phyloP scores from a whole-genome alignment of 306 rosid genomes.

The Clitoria ternatea region DNA sequence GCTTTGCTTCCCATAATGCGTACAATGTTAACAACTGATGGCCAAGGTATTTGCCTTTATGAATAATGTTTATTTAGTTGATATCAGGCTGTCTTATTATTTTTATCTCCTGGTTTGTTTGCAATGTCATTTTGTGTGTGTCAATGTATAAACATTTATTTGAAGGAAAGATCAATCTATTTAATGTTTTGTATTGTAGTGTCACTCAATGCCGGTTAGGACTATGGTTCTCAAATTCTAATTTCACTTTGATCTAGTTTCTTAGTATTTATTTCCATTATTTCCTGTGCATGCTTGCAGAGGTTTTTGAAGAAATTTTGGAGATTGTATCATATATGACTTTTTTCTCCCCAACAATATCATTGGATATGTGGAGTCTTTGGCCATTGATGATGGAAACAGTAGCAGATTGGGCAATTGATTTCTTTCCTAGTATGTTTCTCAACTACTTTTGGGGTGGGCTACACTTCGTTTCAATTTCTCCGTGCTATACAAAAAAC shows the following conservation, averaged over 20 bases:
- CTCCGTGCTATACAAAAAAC: background rate
- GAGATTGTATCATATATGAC: slow-evolving; percentile 94
- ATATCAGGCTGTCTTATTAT: background rate
- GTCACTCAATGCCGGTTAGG: background rate
- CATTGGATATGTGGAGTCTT: slow-evolving; percentile 93
- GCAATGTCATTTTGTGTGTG: background rate
- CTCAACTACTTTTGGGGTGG: slow-evolving; percentile 15
- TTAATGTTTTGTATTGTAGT: background rate
- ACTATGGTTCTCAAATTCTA: slow-evolving; percentile 9
- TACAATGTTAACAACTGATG: slow-evolving; percentile 89
- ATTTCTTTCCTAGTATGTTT: slow-evolving; percentile 78
- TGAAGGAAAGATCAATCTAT: background rate
- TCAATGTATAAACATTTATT: background rate
- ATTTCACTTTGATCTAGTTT: background rate
- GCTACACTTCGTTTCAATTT: slow-evolving; percentile 2
- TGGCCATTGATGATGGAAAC: slow-evolving; percentile 98
- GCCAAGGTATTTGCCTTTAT: slow-evolving; percentile 59
- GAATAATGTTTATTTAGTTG: slow-evolving; percentile 13
- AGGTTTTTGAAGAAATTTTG: slow-evolving; percentile 97
- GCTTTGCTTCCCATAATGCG: slow-evolving; percentile 88
- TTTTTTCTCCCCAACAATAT: slow-evolving; percentile 87
- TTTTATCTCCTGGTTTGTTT: background rate
- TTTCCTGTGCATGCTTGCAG: slow-evolving; percentile 44
- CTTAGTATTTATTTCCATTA: background rate
- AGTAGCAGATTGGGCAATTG: slow-evolving; percentile 89